A percentile compares a stretch with the other conserved stretches of the same genome.
Conservation (phyloP, 2,329 filamentous ascomycete genomes). For the Ophiostoma australiae region DNA sequence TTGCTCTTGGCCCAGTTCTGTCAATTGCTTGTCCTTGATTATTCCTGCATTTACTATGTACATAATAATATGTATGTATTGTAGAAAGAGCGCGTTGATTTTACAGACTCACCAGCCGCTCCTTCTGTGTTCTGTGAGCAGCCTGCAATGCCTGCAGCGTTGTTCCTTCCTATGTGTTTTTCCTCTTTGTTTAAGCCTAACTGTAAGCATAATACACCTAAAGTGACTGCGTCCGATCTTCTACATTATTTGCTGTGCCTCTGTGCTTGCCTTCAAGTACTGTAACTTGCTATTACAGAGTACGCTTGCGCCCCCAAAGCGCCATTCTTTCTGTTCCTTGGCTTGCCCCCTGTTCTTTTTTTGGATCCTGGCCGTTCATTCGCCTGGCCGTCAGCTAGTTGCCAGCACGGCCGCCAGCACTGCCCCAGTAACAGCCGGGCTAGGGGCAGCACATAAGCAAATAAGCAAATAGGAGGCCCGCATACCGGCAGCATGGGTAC, state of each 20-base stretch:
- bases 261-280: neutral
- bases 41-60: too few species aligned
- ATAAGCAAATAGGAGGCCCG: neutral
- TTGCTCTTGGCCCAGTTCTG: neutral
- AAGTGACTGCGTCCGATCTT: neutral
- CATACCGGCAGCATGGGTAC: neutral
- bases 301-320: neutral
- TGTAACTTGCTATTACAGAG: neutral
- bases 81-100: too few species aligned
- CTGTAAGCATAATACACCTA: neutral
- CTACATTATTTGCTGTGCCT: neutral
- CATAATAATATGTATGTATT: too few species aligned
- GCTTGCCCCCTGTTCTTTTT: slow-evolving; percentile 4
- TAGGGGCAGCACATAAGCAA: neutral
- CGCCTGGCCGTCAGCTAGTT: neutral
- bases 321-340: slow-evolving; percentile 12
- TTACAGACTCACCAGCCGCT: neutral
- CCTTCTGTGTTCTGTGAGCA: neutral
- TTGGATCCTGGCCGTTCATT: slow-evolving; percentile 5
- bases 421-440: slow-evolving; percentile 15
- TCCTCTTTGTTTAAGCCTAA: neutral
- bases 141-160: neutral
- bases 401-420: neutral
- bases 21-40: neutral
- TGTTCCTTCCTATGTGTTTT: neutral